These are phyloP conservation scores for Aspergillus tubingensis DNA, from an alignment of 2,329 filamentous ascomycete species.

Conservation along the genomic window DNA sequence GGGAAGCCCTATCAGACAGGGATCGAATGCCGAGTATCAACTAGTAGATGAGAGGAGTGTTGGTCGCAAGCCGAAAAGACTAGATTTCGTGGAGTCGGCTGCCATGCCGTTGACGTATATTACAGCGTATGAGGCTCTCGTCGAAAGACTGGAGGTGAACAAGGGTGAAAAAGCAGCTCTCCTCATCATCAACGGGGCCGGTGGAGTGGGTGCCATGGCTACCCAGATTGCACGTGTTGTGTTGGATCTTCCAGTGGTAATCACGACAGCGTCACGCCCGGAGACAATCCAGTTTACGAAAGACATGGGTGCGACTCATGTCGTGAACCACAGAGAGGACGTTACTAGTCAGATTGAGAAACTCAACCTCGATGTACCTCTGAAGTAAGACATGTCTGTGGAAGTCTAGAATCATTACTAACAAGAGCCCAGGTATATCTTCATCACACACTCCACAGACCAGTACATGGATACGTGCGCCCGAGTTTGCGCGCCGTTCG, in stretches of 20 bases:
- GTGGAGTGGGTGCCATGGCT: constrained; percentile 49
- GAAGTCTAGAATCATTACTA: background rate
- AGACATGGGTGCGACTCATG: constrained; percentile 48
- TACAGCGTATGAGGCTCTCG: constrained; percentile 48
- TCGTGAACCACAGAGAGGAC: constrained; percentile 47
- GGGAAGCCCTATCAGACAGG: constrained; percentile 42
- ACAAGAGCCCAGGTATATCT: constrained; percentile 41
- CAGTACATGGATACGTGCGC: constrained; percentile 44
- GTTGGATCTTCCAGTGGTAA: constrained; percentile 45
- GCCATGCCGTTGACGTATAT: constrained; percentile 49
- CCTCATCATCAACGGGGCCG: constrained; percentile 51
- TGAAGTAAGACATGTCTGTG: background rate
- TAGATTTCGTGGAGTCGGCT: constrained; percentile 45
- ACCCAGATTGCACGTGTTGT: constrained; percentile 48
- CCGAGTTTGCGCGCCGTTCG: constrained; percentile 46
- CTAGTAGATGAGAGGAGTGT: constrained; percentile 45
- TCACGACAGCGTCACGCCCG: constrained; percentile 46
- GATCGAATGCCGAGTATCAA: constrained; percentile 47
- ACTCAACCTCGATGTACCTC: constrained; percentile 26
- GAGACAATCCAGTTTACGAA: constrained; percentile 45
- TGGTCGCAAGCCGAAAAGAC: constrained; percentile 42
- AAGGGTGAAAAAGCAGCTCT: constrained; percentile 41
- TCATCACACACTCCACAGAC: constrained; percentile 46
- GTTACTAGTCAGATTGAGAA: background rate
- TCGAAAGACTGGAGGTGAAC: constrained; percentile 46